Evolutionary conservation across 345 rosid genomes (phyloP).

Genomic region (Aurinia saxatilis): DNA sequence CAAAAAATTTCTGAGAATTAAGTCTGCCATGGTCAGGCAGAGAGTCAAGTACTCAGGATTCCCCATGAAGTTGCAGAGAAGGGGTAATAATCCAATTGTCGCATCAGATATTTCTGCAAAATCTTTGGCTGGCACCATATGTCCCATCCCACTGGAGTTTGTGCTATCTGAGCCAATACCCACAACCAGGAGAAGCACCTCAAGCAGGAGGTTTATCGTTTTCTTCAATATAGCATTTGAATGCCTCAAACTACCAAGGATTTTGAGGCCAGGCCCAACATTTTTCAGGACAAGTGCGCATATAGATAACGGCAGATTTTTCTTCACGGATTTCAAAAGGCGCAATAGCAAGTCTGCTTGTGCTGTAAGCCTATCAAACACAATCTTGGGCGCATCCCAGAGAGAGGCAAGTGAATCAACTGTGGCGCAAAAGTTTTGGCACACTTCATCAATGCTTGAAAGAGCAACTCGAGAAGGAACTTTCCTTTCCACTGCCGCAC

Average conservation of each 20-base stretch:
- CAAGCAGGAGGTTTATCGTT: conserved; percentile 52
- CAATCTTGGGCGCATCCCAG: conserved; percentile 44
- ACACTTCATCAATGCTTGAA: conserved; percentile 46
- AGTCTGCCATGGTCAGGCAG: conserved; percentile 57
- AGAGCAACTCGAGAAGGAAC: conserved; percentile 43
- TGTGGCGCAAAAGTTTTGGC: conserved; percentile 32
- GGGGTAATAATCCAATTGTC: conserved; percentile 60
- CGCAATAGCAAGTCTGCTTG: conserved; percentile 62
- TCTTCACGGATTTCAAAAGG: conserved; percentile 43
- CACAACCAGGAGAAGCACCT: conserved; percentile 50
- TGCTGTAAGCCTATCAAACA: conserved; percentile 53
- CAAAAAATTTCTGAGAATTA: conserved; percentile 50
- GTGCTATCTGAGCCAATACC: conserved; percentile 33
- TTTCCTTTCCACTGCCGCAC: conserved; percentile 29
- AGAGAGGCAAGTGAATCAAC: conserved; percentile 42
- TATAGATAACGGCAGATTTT: conserved; percentile 35
- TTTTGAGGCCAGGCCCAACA: conserved; percentile 54
- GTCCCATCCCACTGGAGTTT: conserved; percentile 21
- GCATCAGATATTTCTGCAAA: conserved; percentile 57
- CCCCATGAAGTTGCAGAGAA: conserved; percentile 56
- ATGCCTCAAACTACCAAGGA: conserved; percentile 45
- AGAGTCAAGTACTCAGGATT: conserved; percentile 47
- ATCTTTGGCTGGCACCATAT: conserved; percentile 40
- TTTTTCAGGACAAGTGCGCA: conserved; percentile 50
- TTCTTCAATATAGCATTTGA: conserved; percentile 35